These are phyloP conservation scores for Phytophthora colocasiae DNA, from an alignment of 352 stramenopile species.

Conservation along the genomic window DNA sequence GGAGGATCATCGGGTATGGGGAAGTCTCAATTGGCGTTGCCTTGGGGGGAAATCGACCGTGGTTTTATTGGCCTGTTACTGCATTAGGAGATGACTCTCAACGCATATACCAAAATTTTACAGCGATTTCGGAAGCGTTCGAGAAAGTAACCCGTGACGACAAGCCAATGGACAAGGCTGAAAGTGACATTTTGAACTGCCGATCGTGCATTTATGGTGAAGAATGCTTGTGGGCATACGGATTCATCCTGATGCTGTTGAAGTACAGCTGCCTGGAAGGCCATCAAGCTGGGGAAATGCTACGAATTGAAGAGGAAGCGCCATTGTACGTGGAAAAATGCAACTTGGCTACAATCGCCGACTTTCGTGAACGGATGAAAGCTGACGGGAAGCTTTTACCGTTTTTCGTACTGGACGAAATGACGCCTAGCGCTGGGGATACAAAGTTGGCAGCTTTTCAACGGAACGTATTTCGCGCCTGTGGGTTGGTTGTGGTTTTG, in stretches of 20 bases:
- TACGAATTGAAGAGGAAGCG: not conserved
- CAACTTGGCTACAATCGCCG: not conserved
- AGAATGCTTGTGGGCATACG: not conserved
- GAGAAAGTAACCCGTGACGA: not conserved
- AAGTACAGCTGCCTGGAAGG: not conserved
- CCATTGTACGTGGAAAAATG: not conserved
- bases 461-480: slow-evolving; percentile 20
- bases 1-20: slow-evolving; percentile 6
- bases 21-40: slow-evolving; percentile 6
- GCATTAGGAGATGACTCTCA: not conserved
- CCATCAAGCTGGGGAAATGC: not conserved
- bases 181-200: not conserved
- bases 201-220: not conserved
- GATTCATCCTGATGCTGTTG: not conserved
- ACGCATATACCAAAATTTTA: not conserved
- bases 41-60: not conserved
- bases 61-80: slow-evolving; percentile 2
- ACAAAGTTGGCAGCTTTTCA: slow-evolving; percentile 11
- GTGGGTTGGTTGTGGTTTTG: slow-evolving; percentile 17
- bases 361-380: not conserved
- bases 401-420: slow-evolving; percentile 22
- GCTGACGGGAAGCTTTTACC: no score
- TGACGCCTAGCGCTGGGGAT: not conserved
- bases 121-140: not conserved
- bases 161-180: not conserved